phyloP scores from a whole-genome alignment of 768 basidiomycete species.

The Rhizopogon sp. region DNA sequence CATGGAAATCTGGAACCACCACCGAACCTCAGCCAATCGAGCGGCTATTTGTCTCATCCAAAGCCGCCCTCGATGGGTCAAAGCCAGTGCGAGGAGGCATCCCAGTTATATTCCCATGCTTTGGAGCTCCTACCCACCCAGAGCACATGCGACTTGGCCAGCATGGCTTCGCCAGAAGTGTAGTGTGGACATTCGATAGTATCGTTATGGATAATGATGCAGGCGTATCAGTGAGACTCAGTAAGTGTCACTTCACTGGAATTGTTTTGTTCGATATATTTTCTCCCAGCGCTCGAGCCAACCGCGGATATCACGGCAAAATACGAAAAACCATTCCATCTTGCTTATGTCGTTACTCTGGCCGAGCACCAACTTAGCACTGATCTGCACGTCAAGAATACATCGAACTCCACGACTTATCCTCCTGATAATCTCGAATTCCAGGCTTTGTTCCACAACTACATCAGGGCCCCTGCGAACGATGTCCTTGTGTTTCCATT shows the following conservation, averaged over 20 bases:
- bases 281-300: slow-evolving; percentile 54
- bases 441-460: slow-evolving; percentile 92
- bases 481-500: slow-evolving; percentile 61
- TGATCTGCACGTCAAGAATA: slow-evolving; percentile 77
- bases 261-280: background rate
- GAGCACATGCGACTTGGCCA: slow-evolving; percentile 70
- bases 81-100: slow-evolving; percentile 66
- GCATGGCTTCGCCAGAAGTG: slow-evolving; percentile 89
- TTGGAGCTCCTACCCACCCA: slow-evolving; percentile 75
- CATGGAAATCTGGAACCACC: slow-evolving; percentile 64
- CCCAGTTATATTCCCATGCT: slow-evolving; percentile 77
- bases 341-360: slow-evolving; percentile 81
- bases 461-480: slow-evolving; percentile 64
- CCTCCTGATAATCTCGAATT: slow-evolving; percentile 60
- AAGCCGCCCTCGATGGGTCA: slow-evolving; percentile 73
- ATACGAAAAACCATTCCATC: slow-evolving; percentile 64
- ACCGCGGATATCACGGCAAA: slow-evolving; percentile 49
- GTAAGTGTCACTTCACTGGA: slow-evolving; percentile 38
- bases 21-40: slow-evolving; percentile 41
- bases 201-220: slow-evolving; percentile 63
- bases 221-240: slow-evolving; percentile 71
- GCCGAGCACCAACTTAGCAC: slow-evolving; percentile 69
- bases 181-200: slow-evolving; percentile 64
- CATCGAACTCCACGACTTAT: slow-evolving; percentile 36
- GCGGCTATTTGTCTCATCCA: slow-evolving; percentile 77